Conservation (phyloP, 2,329 filamentous ascomycete genomes). For the Sphaerulina populicola region DNA sequence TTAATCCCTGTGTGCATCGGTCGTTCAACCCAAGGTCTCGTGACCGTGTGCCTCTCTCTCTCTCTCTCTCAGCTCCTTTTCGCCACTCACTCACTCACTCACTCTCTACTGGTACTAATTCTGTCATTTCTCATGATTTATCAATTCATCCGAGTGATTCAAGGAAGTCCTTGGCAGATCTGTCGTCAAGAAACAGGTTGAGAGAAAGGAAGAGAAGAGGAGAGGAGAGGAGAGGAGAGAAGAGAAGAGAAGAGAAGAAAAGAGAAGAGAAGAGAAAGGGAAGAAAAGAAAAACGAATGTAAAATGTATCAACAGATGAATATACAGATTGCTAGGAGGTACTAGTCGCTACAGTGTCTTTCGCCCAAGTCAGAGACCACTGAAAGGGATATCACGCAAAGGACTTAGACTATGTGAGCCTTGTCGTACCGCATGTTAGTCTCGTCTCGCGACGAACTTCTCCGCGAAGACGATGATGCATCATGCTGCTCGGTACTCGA, state of each 20-base stretch:
- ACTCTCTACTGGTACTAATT: too few species aligned
- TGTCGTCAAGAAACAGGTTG: background rate
- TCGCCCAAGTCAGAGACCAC: too few species aligned
- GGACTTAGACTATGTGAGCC: background rate
- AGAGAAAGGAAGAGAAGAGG: background rate
- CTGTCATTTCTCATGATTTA: background rate
- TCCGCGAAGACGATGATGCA: background rate
- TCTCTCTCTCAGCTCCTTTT: background rate
- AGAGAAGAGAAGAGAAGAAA: too few species aligned
- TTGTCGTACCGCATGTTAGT: background rate
- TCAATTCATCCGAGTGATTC: background rate
- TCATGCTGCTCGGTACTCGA: background rate
- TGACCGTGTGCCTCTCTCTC: background rate
- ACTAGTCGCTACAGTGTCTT: background rate
- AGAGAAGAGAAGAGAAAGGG: background rate
- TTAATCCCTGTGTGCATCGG: slow-evolving; percentile 3
- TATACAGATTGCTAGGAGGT: background rate
- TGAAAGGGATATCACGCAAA: background rate
- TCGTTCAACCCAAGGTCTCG: too few species aligned
- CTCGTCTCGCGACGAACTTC: background rate
- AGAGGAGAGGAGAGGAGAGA: too few species aligned
- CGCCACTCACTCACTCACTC: background rate
- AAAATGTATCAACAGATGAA: background rate
- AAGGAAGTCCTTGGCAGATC: background rate
- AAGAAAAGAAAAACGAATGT: background rate